Percentiles rank a stretch among this genome's conserved stretches.
Conservation (phyloP, 2,329 filamentous ascomycete species). For the Fusarium scirpi region DNA sequence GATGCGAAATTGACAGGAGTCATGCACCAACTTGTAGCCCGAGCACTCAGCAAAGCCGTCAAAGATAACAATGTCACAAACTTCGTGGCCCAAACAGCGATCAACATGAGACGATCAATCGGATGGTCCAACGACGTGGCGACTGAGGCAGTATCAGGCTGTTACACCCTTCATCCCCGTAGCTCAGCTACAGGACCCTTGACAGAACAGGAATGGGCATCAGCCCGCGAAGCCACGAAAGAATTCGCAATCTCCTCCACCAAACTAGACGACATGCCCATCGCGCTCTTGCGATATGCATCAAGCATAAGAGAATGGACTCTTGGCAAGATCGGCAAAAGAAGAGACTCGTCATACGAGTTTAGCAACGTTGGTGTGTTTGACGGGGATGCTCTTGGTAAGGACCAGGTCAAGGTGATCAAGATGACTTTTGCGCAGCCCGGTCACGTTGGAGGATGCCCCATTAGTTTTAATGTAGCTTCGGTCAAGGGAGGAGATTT, state of each 20-base stretch:
- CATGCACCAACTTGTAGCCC: constrained; percentile 37
- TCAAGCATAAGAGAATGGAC: constrained; percentile 43
- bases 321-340: constrained; percentile 34
- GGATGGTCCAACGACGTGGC: constrained; percentile 35
- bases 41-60: constrained; percentile 39
- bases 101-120: constrained; percentile 42
- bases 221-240: constrained; percentile 23
- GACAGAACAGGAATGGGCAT: constrained; percentile 39
- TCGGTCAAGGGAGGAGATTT: constrained; percentile 37
- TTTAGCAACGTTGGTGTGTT: constrained; percentile 44
- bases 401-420: constrained; percentile 14
- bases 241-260: constrained; percentile 26
- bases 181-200: constrained; percentile 10
- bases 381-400: background rate
- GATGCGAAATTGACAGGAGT: constrained; percentile 40
- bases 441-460: constrained; percentile 31
- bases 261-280: constrained; percentile 34
- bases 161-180: constrained; percentile 28
- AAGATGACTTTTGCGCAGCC: constrained; percentile 45
- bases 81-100: constrained; percentile 41
- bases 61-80: constrained; percentile 35
- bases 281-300: constrained; percentile 41
- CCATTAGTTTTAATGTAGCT: constrained; percentile 40
- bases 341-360: constrained; percentile 40
- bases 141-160: constrained; percentile 33